phyloP scores from a whole-genome alignment of 257 asterid genomes.

The Nicotiana otophora region DNA sequence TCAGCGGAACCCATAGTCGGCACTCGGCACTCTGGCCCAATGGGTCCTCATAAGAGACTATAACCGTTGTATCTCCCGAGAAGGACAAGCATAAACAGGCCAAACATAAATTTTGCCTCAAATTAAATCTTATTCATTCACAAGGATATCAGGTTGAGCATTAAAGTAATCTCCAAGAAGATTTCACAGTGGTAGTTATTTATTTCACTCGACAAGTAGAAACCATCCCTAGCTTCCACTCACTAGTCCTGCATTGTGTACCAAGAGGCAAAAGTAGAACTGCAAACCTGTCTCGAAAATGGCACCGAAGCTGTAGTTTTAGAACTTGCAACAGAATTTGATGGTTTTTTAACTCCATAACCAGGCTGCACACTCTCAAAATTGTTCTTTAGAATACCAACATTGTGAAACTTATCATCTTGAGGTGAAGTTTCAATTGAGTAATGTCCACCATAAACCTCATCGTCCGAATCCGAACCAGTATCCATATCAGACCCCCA shows the following conservation, averaged over 20 bases:
- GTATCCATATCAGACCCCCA: conserved; percentile 69
- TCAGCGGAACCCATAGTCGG: too few relatives aligned
- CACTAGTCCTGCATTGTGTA: conserved; percentile 1
- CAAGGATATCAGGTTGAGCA: not conserved
- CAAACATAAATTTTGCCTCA: not conserved
- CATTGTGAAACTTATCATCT: conserved; percentile 57
- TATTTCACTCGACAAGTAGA: not conserved
- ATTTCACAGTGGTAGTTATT: not conserved
- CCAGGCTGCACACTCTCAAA: conserved; percentile 22
- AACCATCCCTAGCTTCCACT: not conserved
- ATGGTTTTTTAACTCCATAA: conserved; percentile 24
- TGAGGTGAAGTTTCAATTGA: conserved; percentile 79
- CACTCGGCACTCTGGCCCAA: not conserved
- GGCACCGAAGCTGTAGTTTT: conserved; percentile 30
- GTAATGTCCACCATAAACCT: conserved; percentile 42
- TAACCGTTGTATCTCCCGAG: not conserved
- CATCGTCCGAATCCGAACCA: conserved; percentile 67
- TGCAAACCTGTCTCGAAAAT: conserved; percentile 34
- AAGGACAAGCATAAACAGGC: not conserved
- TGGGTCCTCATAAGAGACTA: not conserved
- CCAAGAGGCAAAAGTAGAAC: not conserved
- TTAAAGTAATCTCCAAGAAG: not conserved
- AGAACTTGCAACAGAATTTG: conserved; percentile 36
- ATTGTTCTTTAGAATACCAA: conserved; percentile 13
- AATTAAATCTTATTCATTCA: not conserved